A percentile compares a stretch with the other conserved stretches of the same genome.
Evolutionary conservation across 2,329 filamentous ascomycete genomes (phyloP).

Genomic region (Ophiostoma ulmi): DNA sequence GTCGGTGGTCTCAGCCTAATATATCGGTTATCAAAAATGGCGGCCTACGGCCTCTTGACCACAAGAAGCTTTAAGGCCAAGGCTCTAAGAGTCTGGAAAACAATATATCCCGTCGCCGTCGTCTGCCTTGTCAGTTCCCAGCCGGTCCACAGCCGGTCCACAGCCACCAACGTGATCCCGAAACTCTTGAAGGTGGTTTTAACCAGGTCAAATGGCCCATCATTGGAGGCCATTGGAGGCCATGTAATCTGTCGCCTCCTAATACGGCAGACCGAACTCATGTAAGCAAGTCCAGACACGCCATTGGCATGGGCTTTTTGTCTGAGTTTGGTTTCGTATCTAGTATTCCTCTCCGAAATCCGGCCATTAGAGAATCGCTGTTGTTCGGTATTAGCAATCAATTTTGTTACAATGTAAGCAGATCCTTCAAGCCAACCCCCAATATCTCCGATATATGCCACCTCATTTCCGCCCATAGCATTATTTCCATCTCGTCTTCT

Average conservation of each 20-base stretch:
- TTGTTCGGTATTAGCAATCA: background rate
- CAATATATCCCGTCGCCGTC: background rate
- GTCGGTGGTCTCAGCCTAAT: constrained; percentile 15
- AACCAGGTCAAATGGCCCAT: background rate
- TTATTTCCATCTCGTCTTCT: background rate
- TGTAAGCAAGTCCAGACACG: background rate
- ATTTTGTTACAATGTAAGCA: background rate
- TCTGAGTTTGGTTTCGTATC: background rate
- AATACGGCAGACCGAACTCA: background rate
- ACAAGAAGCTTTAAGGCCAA: constrained; percentile 6
- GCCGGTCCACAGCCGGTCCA: constrained; percentile 6
- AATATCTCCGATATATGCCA: background rate
- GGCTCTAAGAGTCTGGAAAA: background rate
- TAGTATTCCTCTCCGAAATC: too few relatives aligned
- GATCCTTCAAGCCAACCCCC: background rate
- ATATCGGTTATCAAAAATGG: constrained; percentile 13
- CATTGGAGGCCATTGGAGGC: background rate
- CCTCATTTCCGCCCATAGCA: background rate
- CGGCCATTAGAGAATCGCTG: background rate
- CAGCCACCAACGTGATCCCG: background rate
- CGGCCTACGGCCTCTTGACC: background rate
- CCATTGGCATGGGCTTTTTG: background rate
- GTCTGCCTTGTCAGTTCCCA: background rate
- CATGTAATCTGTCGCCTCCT: background rate
- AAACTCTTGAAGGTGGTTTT: background rate